Conservation (phyloP, 257 asterid genomes). For the Scutellaria galericulata region DNA sequence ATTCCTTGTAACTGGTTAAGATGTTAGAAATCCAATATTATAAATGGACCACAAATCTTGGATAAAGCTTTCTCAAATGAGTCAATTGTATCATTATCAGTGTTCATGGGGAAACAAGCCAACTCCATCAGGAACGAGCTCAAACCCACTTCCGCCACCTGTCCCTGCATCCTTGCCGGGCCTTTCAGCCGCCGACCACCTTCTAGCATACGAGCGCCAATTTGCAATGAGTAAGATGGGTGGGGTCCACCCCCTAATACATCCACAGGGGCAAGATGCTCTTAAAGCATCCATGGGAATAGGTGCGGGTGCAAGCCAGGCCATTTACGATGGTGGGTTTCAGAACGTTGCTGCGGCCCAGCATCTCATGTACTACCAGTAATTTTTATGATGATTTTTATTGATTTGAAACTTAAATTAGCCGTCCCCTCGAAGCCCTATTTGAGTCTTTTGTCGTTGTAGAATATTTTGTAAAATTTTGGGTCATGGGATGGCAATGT, state of each 20-base stretch:
- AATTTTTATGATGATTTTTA: slow-evolving; percentile 27
- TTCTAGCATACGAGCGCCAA: slow-evolving; percentile 78
- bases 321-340: slow-evolving; percentile 89
- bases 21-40: not conserved
- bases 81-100: slow-evolving; percentile 39
- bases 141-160: slow-evolving; percentile 93
- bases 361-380: slow-evolving; percentile 94
- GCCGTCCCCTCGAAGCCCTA: slow-evolving; percentile 25
- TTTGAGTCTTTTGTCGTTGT: slow-evolving; percentile 38
- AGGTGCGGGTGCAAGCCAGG: slow-evolving; percentile 84
- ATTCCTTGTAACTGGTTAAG: slow-evolving; percentile 1
- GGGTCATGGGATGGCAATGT: slow-evolving; percentile 27
- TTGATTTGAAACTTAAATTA: slow-evolving; percentile 21
- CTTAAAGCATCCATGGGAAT: slow-evolving; percentile 69
- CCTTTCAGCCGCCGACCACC: slow-evolving; percentile 64
- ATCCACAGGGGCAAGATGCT: slow-evolving; percentile 60
- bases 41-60: not conserved
- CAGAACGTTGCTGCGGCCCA: slow-evolving; percentile 83
- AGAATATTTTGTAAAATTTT: slow-evolving; percentile 38
- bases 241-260: slow-evolving; percentile 55
- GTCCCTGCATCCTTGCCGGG: slow-evolving; percentile 61
- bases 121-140: slow-evolving; percentile 83
- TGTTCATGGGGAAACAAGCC: slow-evolving; percentile 99
- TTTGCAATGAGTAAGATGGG: slow-evolving; percentile 82
- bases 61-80: not conserved